A percentile compares a stretch with the other conserved stretches of the same genome.
Evolutionary conservation across 192 early-diverging fungal species (phyloP).

Genomic region (Entomortierella parvispora): DNA sequence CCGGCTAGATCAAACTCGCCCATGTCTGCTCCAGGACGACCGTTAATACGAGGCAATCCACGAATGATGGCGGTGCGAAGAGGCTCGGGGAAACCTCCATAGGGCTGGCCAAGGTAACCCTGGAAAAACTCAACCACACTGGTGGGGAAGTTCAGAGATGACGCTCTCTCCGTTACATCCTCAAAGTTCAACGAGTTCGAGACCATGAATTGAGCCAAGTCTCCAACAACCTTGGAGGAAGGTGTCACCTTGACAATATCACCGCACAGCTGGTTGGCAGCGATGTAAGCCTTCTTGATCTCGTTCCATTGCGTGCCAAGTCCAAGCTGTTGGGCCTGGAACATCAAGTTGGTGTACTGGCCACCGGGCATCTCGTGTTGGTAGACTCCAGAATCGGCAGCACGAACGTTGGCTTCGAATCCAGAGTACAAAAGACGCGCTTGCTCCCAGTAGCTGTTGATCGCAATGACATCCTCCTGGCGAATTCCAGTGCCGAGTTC

Average conservation of each 20-base stretch:
- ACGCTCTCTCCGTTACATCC: constrained; percentile 80
- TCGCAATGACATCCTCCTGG: constrained; percentile 78
- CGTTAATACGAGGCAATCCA: constrained; percentile 78
- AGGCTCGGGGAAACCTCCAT: constrained; percentile 94
- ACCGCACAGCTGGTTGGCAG: constrained; percentile 92
- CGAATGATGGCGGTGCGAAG: constrained; percentile 86
- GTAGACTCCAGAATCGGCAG: constrained; percentile 92
- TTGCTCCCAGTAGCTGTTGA: constrained; percentile 98
- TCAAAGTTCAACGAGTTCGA: constrained; percentile 81
- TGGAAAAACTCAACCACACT: constrained; percentile 98
- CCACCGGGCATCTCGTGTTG: constrained; percentile 98
- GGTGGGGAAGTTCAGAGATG: constrained; percentile 90
- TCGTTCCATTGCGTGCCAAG: constrained; percentile 94
- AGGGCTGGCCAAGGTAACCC: constrained; percentile 93
- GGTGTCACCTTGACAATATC: constrained; percentile 99
- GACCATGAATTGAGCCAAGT: constrained; percentile 98
- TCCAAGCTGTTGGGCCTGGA: constrained; percentile 95
- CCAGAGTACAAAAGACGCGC: constrained; percentile 94
- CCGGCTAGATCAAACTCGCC: constrained; percentile 79
- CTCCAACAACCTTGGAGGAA: constrained; percentile 97
- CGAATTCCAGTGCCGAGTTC: constrained; percentile 87
- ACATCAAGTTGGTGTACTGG: constrained; percentile 98
- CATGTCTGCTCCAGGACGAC: constrained; percentile 87
- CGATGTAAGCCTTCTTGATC: constrained; percentile 91
- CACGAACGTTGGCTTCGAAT: constrained; percentile 93